Conservation (phyloP, 2,329 filamentous ascomycete genomes). For the Corynespora cassiicola region DNA sequence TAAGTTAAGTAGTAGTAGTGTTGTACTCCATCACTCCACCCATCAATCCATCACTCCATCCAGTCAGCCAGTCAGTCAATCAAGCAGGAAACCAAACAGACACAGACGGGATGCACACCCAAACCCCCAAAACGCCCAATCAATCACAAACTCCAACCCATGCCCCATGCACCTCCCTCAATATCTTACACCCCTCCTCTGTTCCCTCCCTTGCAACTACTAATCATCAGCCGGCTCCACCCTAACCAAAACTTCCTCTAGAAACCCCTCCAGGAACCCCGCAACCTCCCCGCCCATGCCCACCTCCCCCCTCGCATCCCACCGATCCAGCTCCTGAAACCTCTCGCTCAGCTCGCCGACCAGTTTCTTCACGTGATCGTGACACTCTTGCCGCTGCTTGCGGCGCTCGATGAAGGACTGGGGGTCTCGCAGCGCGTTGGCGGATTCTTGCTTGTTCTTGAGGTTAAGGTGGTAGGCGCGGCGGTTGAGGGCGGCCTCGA, state of each 20-base stretch:
- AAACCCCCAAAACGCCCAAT: no score
- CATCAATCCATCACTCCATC: no score
- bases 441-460: constrained; percentile 42
- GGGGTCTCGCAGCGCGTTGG: constrained; percentile 64
- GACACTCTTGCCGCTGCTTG: constrained; percentile 63
- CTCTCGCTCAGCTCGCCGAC: constrained; percentile 83
- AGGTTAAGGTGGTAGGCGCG: constrained; percentile 67
- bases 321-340: constrained; percentile 89
- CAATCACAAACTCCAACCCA: no score
- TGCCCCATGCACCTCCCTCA: no score
- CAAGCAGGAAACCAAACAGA: no score
- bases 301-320: constrained; percentile 84
- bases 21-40: no score
- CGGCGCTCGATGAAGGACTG: constrained; percentile 52
- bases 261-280: constrained; percentile 86
- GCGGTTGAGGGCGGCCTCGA: constrained; percentile 88
- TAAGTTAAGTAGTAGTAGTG: no score
- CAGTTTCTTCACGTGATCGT: constrained; percentile 81
- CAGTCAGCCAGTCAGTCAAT: no score
- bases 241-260: constrained; percentile 91
- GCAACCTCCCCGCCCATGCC: constrained; percentile 92
- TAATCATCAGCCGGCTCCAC: constrained; percentile 84
- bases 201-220: no score
- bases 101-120: no score
- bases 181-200: no score